Percentiles rank a stretch among this genome's conserved stretches.
These are phyloP conservation scores for Candolleomyces efflorescens DNA, from an alignment of 768 basidiomycete species.

Conservation along the genomic window DNA sequence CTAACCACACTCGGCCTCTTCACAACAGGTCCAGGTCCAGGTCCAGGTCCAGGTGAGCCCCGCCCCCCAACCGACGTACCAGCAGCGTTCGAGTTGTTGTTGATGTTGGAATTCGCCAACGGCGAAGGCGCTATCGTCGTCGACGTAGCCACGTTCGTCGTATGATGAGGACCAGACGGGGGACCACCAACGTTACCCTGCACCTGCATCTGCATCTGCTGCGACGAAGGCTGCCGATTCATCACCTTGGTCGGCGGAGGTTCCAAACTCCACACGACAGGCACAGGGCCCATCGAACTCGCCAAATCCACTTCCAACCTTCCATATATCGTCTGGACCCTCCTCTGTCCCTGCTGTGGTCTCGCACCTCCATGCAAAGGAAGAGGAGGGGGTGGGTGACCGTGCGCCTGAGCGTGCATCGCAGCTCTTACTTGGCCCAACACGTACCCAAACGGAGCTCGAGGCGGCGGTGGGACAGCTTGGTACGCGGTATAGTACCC, in stretches of 20 bases:
- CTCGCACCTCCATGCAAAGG: not conserved
- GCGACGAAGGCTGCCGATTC: not conserved
- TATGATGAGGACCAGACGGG: no score
- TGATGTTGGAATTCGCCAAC: no score
- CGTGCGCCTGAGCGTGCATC: not conserved
- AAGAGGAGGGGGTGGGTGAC: conserved; percentile 3
- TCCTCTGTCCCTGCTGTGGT: not conserved
- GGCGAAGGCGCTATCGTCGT: no score
- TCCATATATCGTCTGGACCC: conserved; percentile 59
- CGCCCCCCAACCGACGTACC: no score
- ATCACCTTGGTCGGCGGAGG: conserved; percentile 28
- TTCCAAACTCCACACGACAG: conserved; percentile 55
- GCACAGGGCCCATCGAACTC: conserved; percentile 51
- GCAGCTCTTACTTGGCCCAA: not conserved
- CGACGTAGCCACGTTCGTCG: no score
- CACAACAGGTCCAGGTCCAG: not conserved
- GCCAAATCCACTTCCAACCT: conserved; percentile 48
- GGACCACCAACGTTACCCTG: not conserved
- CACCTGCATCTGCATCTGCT: not conserved
- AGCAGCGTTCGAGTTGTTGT: no score
- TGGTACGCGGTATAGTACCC: no score
- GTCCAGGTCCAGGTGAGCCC: no score
- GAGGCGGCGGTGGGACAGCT: not conserved
- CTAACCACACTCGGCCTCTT: not conserved
- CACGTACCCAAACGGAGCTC: not conserved